phyloP scores from a whole-genome alignment of 2,329 filamentous ascomycete genomes.

The Colletotrichum theobromicola region DNA sequence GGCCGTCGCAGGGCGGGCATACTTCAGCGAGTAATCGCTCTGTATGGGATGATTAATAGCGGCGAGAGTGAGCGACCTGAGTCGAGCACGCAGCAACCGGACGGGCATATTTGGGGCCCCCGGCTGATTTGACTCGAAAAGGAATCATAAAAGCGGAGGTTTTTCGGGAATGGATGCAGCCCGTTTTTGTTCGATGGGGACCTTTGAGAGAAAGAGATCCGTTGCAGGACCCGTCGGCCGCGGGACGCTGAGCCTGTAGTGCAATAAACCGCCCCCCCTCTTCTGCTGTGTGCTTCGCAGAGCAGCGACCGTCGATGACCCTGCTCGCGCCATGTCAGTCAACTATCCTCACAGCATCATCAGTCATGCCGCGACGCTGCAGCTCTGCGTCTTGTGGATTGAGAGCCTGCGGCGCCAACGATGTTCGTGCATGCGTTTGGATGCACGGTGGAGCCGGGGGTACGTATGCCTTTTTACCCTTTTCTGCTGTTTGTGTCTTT shows the following conservation, averaged over 20 bases:
- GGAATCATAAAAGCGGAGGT: slow-evolving; percentile 6
- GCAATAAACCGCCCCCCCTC: not conserved
- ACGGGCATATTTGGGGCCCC: not conserved
- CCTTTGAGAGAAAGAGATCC: not conserved
- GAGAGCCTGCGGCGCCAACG: slow-evolving; percentile 8
- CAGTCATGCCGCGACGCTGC: not conserved
- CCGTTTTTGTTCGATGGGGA: slow-evolving; percentile 1
- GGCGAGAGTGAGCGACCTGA: not conserved
- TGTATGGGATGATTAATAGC: not conserved
- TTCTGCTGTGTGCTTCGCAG: not conserved
- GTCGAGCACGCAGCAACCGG: not conserved
- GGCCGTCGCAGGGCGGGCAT: not conserved
- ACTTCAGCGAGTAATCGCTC: not conserved
- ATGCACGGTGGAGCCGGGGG: slow-evolving; percentile 18
- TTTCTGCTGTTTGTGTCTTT: slow-evolving; percentile 10
- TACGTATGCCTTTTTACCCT: slow-evolving; percentile 22
- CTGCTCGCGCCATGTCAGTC: not conserved
- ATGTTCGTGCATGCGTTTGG: slow-evolving; percentile 12
- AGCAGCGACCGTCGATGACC: not conserved
- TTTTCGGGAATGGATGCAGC: slow-evolving; percentile 14
- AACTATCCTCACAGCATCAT: not conserved
- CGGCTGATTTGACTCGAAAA: not conserved
- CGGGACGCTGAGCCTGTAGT: not conserved
- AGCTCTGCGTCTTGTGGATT: not conserved
- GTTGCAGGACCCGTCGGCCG: not conserved